Evolutionary conservation across 2,329 filamentous ascomycete genomes (phyloP).

Genomic region (Nakataea oryzae): DNA sequence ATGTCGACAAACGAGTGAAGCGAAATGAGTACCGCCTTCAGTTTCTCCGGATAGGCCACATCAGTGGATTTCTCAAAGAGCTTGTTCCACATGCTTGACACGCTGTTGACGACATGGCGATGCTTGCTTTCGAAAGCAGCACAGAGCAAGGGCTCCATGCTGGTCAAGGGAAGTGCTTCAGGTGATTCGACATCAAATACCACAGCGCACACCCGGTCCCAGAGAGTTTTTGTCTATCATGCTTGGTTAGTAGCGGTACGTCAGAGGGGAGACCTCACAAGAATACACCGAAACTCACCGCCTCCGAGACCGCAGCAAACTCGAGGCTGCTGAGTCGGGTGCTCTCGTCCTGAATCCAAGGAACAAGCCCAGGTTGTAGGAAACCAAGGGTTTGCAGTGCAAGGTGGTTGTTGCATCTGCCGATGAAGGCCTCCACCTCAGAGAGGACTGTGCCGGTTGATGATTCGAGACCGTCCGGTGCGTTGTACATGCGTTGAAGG

Average conservation of each 20-base stretch:
- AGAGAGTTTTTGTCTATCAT: constrained; percentile 34
- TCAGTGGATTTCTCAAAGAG: constrained; percentile 51
- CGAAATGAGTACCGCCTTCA: constrained; percentile 52
- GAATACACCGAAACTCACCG: constrained; percentile 31
- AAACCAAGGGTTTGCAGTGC: constrained; percentile 44
- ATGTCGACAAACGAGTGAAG: constrained; percentile 44
- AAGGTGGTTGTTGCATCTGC: constrained; percentile 35
- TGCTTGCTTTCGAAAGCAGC: constrained; percentile 50
- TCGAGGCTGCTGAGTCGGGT: constrained; percentile 29
- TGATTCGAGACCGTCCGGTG: constrained; percentile 24
- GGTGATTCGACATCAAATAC: constrained; percentile 23
- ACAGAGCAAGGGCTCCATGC: constrained; percentile 43
- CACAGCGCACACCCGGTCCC: constrained; percentile 35
- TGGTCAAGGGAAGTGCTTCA: constrained; percentile 33
- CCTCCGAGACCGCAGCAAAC: constrained; percentile 25
- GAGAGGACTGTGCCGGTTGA: constrained; percentile 37
- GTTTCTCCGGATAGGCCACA: constrained; percentile 52
- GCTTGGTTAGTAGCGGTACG: too few species aligned
- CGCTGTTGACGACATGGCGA: constrained; percentile 37
- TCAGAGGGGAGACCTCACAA: not conserved
- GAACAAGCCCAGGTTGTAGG: constrained; percentile 49
- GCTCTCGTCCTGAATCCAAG: constrained; percentile 53
- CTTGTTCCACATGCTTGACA: constrained; percentile 54
- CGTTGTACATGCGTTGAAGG: constrained; percentile 40
- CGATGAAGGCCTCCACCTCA: constrained; percentile 41